Conservation (phyloP, 768 basidiomycete species). For the Symmetrospora coprosmae region DNA sequence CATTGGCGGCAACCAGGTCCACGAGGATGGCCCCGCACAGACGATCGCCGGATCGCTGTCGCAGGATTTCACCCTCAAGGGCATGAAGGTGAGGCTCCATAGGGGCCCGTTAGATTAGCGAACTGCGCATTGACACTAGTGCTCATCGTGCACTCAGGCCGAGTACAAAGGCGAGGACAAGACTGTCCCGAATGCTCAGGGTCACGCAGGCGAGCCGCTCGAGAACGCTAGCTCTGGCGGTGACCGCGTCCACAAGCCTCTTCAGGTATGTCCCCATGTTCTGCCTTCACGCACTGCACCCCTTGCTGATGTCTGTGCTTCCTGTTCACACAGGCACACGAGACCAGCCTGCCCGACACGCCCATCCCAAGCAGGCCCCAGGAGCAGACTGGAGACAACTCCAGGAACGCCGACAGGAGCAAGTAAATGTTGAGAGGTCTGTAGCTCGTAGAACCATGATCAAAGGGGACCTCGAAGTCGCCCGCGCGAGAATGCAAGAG, state of each 20-base stretch:
- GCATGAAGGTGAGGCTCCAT: constrained; percentile 9
- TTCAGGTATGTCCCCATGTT: not conserved
- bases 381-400: not conserved
- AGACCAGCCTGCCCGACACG: not conserved
- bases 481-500: too few species aligned
- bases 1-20: not conserved
- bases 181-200: not conserved
- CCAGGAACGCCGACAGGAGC: too few species aligned
- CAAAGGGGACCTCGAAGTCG: too few species aligned
- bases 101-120: too few species aligned
- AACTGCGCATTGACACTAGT: too few species aligned
- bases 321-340: not conserved
- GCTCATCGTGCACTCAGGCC: too few species aligned
- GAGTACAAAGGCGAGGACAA: constrained; percentile 18
- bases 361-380: not conserved
- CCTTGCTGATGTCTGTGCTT: too few species aligned
- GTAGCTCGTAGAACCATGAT: too few species aligned
- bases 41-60: constrained; percentile 2
- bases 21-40: constrained; percentile 10
- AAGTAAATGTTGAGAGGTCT: too few species aligned
- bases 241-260: not conserved
- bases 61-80: not conserved
- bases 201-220: not conserved
- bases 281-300: too few species aligned
- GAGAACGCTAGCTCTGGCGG: not conserved